Evolutionary conservation across 2,329 filamentous ascomycete genomes (phyloP).

Genomic region (Coleophoma cylindrospora): DNA sequence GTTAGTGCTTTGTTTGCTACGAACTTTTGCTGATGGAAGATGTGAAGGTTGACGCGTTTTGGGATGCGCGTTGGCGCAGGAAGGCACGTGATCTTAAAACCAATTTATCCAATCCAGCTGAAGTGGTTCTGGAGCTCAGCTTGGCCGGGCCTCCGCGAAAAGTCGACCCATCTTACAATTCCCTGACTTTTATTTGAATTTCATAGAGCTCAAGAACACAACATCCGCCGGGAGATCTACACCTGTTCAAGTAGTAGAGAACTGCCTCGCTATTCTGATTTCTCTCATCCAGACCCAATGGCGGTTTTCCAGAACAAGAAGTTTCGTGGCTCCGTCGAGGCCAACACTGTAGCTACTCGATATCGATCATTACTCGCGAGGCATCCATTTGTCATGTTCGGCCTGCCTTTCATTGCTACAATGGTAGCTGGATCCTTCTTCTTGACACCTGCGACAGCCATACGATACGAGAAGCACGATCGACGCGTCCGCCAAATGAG

Average conservation of each 20-base stretch:
- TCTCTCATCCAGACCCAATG: constrained; percentile 35
- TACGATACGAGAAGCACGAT: constrained; percentile 92
- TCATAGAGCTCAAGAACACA: not conserved
- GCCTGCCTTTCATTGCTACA: constrained; percentile 83
- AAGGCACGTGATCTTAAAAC: constrained; percentile 11
- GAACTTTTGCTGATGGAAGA: not conserved
- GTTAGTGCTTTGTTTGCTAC: constrained; percentile 1
- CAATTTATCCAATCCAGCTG: not conserved
- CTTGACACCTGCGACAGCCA: constrained; percentile 86
- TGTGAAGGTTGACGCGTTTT: constrained; percentile 4
- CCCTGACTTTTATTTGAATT: not conserved
- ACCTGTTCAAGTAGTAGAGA: too few species aligned
- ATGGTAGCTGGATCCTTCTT: constrained; percentile 93
- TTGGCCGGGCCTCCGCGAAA: not conserved
- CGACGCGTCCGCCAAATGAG: constrained; percentile 81
- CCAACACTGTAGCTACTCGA: constrained; percentile 63
- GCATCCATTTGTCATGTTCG: constrained; percentile 89
- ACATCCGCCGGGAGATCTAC: not conserved
- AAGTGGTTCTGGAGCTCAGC: constrained; percentile 5
- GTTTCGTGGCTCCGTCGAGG: constrained; percentile 62
- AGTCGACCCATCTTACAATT: constrained; percentile 3
- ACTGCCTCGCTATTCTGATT: too few species aligned
- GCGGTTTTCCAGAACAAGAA: constrained; percentile 63
- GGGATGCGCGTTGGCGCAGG: constrained; percentile 1
- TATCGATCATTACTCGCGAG: constrained; percentile 73